Evolutionary conservation across 371 early-diverging fungal species (phyloP).

Genomic region (Antonospora locustae): DNA sequence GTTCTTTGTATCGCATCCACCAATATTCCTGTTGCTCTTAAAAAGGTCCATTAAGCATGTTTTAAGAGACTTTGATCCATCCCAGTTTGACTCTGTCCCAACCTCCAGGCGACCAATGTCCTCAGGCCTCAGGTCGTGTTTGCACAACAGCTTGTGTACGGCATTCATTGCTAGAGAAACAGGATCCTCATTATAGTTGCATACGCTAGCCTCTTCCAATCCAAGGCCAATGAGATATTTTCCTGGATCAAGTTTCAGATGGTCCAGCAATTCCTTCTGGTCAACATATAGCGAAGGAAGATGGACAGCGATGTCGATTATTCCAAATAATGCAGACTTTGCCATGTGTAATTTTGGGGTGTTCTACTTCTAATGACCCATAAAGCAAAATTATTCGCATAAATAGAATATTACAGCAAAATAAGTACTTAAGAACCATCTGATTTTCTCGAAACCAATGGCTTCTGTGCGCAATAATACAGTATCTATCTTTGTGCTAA

Average conservation of each 20-base stretch:
- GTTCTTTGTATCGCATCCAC: constrained; percentile 85
- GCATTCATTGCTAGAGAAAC: constrained; percentile 56
- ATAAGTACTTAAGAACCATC: no score
- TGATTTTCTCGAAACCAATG: no score
- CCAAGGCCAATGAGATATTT: constrained; percentile 30
- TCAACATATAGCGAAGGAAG: constrained; percentile 15
- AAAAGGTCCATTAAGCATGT: constrained; percentile 81
- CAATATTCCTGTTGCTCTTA: constrained; percentile 69
- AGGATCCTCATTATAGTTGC: constrained; percentile 17
- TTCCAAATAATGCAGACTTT: constrained; percentile 26
- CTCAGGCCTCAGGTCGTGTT: constrained; percentile 66
- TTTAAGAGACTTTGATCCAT: constrained; percentile 88
- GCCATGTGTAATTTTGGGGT: no score
- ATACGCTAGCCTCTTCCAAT: constrained; percentile 15
- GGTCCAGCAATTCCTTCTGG: constrained; percentile 16
- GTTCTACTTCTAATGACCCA: no score
- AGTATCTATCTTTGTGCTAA: no score
- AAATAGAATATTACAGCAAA: no score
- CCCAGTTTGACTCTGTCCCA: constrained; percentile 90
- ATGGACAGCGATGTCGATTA: constrained; percentile 29
- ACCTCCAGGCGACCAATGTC: constrained; percentile 84
- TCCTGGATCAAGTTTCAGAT: constrained; percentile 9
- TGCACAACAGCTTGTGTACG: constrained; percentile 71
- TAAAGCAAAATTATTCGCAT: no score
- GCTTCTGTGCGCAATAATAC: no score